These are phyloP conservation scores for Cairneyella variabilis DNA, from an alignment of 495 filamentous ascomycete species.

Conservation along the genomic window DNA sequence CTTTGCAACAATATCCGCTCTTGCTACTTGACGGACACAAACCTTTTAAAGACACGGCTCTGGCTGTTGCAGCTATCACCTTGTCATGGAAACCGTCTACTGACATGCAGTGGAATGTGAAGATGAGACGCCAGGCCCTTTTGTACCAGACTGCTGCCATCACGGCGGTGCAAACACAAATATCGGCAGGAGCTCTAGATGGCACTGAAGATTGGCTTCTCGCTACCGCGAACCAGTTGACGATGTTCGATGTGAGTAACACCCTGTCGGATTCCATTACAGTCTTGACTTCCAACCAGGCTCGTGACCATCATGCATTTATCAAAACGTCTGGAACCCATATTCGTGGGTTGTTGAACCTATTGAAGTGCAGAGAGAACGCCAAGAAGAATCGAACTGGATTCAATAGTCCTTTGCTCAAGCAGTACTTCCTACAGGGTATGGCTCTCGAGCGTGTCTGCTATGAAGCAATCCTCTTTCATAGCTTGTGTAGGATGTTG, in stretches of 20 bases:
- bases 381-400: not conserved
- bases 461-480: not conserved
- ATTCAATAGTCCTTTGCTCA: not conserved
- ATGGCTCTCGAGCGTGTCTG: not conserved
- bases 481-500: not conserved
- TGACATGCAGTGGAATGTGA: not conserved
- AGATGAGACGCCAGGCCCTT: slow-evolving; percentile 1
- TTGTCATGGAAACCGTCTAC: not conserved
- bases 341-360: not conserved
- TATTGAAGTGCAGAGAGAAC: not conserved
- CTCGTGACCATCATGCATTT: not conserved
- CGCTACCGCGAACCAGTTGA: not conserved
- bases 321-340: not conserved
- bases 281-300: not conserved
- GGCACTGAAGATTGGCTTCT: slow-evolving; percentile 4
- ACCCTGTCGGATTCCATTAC: not conserved
- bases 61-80: not conserved
- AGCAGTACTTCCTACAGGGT: not conserved
- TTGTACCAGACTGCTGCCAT: not conserved
- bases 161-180: not conserved
- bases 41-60: not conserved
- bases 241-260: not conserved
- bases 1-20: no score
- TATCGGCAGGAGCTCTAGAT: not conserved
- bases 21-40: no score